phyloP scores from a whole-genome alignment of 129 eudicot species.

The Artemisia annua region DNA sequence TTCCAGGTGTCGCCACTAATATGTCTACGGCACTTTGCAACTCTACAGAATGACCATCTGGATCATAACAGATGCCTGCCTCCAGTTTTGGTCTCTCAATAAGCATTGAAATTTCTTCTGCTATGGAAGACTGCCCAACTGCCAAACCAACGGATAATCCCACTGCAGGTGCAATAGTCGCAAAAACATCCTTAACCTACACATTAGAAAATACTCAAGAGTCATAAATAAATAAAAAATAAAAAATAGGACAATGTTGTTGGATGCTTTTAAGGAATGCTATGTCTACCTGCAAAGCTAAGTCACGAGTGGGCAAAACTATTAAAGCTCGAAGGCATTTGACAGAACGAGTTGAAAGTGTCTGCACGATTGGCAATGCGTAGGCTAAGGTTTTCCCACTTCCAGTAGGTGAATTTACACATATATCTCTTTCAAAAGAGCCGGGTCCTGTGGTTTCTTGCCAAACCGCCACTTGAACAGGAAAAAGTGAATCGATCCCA shows the following conservation, averaged over 20 bases:
- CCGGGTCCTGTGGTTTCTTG: constrained; percentile 96
- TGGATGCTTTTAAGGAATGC: not conserved
- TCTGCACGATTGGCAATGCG: constrained; percentile 87
- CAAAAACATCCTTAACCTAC: constrained; percentile 88
- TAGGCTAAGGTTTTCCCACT: constrained; percentile 91
- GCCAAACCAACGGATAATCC: constrained; percentile 94
- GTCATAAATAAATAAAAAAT: not conserved
- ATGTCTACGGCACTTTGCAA: constrained; percentile 75
- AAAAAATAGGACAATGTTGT: not conserved
- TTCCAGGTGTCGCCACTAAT: constrained; percentile 93
- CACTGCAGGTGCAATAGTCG: constrained; percentile 82
- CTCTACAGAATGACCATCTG: constrained; percentile 46
- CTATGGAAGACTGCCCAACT: constrained; percentile 93
- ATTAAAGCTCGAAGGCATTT: constrained; percentile 85
- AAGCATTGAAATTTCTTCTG: constrained; percentile 78
- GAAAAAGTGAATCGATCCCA: constrained; percentile 70
- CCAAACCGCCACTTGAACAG: constrained; percentile 94
- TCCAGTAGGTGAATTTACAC: constrained; percentile 92
- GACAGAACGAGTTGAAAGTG: constrained; percentile 63
- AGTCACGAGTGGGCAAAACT: constrained; percentile 90
- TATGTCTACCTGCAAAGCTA: constrained; percentile 73
- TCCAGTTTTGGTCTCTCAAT: constrained; percentile 62
- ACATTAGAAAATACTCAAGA: not conserved
- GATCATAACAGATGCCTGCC: constrained; percentile 66
- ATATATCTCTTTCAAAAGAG: constrained; percentile 76